A percentile compares a stretch with the other conserved stretches of the same genome.
These are phyloP conservation scores for Fusarium redolens DNA, from an alignment of 2,329 filamentous ascomycete species.

Conservation along the genomic window DNA sequence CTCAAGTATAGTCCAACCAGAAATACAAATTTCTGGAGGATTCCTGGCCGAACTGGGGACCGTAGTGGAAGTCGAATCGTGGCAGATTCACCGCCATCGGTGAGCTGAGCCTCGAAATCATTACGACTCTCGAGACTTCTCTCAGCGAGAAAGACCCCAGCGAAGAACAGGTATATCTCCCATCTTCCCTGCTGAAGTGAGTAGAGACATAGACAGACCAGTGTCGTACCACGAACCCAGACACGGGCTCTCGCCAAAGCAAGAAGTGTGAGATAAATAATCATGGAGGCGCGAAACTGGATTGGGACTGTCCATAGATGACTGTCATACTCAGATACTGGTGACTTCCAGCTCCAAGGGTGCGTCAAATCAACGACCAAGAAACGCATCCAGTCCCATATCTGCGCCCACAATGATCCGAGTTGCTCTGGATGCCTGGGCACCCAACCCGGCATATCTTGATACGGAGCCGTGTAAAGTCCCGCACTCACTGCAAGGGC, in stretches of 20 bases:
- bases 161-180: background rate
- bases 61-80: fast-evolving
- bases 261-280: background rate
- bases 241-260: background rate
- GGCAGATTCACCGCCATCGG: background rate
- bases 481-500: background rate
- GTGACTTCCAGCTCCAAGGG: background rate
- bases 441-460: background rate
- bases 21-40: fast-evolving
- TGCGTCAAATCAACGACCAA: background rate
- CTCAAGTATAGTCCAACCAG: background rate
- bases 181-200: background rate
- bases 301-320: background rate
- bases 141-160: background rate
- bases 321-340: background rate
- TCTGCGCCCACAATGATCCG: background rate
- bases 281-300: background rate
- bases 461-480: fast-evolving
- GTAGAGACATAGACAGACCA: fast-evolving
- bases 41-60: fast-evolving
- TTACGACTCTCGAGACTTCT: fast-evolving
- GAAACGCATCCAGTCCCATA: background rate
- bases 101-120: fast-evolving
- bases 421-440: background rate
- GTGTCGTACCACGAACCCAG: background rate